Conservation (phyloP, 2,329 filamentous ascomycete species). For the Colletotrichum magnum region DNA sequence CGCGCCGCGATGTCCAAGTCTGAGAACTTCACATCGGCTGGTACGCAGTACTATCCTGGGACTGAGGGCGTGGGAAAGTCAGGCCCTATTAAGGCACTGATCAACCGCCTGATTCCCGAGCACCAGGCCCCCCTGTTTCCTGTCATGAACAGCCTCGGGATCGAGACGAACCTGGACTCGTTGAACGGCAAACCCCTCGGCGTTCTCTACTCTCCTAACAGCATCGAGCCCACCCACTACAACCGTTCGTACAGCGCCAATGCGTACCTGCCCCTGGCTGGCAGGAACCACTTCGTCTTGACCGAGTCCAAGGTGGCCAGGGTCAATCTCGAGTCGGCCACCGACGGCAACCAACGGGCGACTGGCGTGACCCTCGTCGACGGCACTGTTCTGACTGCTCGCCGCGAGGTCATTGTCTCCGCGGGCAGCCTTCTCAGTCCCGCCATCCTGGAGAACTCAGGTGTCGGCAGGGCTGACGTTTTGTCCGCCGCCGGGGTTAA, state of each 20-base stretch:
- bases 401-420: conserved; percentile 51
- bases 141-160: conserved; percentile 60
- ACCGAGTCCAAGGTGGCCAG: conserved; percentile 54
- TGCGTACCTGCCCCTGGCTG: conserved; percentile 57
- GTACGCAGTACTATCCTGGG: conserved; percentile 31
- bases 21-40: conserved; percentile 45
- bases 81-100: conserved; percentile 47
- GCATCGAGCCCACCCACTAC: conserved; percentile 61
- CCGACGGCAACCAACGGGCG: conserved; percentile 31
- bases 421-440: conserved; percentile 68
- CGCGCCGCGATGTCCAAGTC: conserved; percentile 49
- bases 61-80: conserved; percentile 40
- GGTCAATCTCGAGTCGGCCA: conserved; percentile 51
- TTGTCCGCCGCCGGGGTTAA: conserved; percentile 62
- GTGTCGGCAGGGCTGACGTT: conserved; percentile 65
- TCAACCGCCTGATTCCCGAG: conserved; percentile 58
- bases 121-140: conserved; percentile 60
- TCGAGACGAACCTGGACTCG: conserved; percentile 57
- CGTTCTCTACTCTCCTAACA: conserved; percentile 63
- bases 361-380: conserved; percentile 45
- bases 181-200: conserved; percentile 65
- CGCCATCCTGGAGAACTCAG: conserved; percentile 70
- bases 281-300: conserved; percentile 57
- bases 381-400: conserved; percentile 45
- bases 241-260: conserved; percentile 63